Evolutionary conservation across 2,329 filamentous ascomycete genomes (phyloP).

Genomic region (Hortaea sp.): DNA sequence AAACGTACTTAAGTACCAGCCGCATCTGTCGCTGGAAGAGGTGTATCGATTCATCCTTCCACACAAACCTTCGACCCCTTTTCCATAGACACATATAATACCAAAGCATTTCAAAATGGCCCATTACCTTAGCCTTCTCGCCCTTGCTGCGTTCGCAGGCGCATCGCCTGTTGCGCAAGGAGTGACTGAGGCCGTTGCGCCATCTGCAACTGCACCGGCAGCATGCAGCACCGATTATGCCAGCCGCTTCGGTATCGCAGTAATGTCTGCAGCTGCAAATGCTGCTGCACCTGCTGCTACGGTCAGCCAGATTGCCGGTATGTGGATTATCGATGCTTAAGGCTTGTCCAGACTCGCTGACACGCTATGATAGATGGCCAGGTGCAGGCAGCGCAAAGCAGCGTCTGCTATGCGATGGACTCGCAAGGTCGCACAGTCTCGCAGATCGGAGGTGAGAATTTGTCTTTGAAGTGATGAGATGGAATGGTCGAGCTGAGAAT

Average conservation of each 20-base stretch:
- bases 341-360: too few species aligned
- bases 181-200: constrained; percentile 36
- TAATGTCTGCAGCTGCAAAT: not conserved
- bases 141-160: constrained; percentile 33
- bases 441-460: not conserved
- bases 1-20: too few species aligned
- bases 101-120: not conserved
- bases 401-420: not conserved
- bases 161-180: constrained; percentile 31
- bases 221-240: not conserved
- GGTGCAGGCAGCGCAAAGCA: not conserved
- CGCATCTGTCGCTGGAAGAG: too few species aligned
- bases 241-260: not conserved
- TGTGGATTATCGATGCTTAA: too few species aligned
- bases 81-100: too few species aligned
- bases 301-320: too few species aligned
- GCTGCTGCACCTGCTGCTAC: too few species aligned
- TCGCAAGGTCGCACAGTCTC: not conserved
- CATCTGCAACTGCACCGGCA: not conserved
- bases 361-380: not conserved
- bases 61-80: too few species aligned
- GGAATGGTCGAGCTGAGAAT: too few species aligned
- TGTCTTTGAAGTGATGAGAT: too few species aligned
- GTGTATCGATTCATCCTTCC: too few species aligned
- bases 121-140: constrained; percentile 30